Evolutionary conservation across 2,329 filamentous ascomycete species (phyloP).

Genomic region (Colletotrichum echinochloae): DNA sequence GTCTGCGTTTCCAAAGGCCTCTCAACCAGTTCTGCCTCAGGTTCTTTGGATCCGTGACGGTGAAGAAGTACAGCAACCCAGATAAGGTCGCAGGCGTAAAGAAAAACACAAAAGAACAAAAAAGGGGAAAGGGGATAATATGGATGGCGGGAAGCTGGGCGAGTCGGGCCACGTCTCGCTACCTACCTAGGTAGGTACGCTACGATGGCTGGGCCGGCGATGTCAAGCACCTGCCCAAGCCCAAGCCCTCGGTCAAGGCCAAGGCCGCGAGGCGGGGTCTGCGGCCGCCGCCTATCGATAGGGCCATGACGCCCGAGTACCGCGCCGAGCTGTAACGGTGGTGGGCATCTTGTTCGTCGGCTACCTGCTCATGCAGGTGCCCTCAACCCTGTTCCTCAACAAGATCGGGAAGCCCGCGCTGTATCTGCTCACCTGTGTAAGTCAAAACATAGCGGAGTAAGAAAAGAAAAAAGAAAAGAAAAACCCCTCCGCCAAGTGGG

Average conservation of each 20-base stretch:
- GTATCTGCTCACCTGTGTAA: slow-evolving; percentile 59
- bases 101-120: too few relatives aligned
- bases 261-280: slow-evolving; percentile 31
- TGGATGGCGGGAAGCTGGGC: slow-evolving; percentile 29
- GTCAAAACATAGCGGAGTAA: slow-evolving; percentile 42
- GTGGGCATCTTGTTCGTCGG: slow-evolving; percentile 65
- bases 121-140: not conserved
- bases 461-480: too few relatives aligned
- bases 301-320: slow-evolving; percentile 33
- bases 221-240: slow-evolving; percentile 11
- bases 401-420: slow-evolving; percentile 62
- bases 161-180: slow-evolving; percentile 33
- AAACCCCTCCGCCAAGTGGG: too few relatives aligned
- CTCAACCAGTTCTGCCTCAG: not conserved
- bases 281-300: slow-evolving; percentile 24
- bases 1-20: too few relatives aligned
- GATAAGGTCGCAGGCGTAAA: not conserved
- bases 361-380: slow-evolving; percentile 64
- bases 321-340: slow-evolving; percentile 47
- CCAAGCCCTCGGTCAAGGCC: slow-evolving; percentile 25
- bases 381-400: slow-evolving; percentile 64
- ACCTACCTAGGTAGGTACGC: too few relatives aligned
- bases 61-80: too few relatives aligned
- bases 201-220: slow-evolving; percentile 23
- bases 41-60: not conserved